Conservation (phyloP, 257 asterid species). For the Verbena officinalis region DNA sequence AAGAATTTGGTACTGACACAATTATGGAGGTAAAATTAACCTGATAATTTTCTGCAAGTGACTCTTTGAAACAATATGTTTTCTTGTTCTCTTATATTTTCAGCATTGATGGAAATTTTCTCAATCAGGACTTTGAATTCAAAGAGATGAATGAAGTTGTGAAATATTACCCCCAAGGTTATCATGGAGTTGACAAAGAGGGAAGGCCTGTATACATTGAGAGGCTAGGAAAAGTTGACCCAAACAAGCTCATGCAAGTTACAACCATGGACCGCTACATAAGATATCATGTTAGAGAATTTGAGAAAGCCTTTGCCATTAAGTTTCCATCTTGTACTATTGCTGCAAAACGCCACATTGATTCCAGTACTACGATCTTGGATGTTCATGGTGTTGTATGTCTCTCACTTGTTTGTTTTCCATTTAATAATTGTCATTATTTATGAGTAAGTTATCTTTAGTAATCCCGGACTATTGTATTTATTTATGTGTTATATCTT, state of each 20-base stretch:
- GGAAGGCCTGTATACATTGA: conserved; percentile 89
- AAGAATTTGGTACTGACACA: conserved; percentile 71
- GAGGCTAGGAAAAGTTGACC: conserved; percentile 83
- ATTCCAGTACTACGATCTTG: conserved; percentile 82
- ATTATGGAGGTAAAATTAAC: conserved; percentile 62
- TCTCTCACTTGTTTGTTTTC: conserved; percentile 23
- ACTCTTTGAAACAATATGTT: not conserved
- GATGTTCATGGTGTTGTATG: conserved; percentile 93
- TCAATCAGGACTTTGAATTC: conserved; percentile 72
- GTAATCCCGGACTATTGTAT: not conserved
- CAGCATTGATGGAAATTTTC: conserved; percentile 8
- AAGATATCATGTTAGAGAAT: conserved; percentile 76
- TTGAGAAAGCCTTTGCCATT: conserved; percentile 72
- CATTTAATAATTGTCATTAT: not conserved
- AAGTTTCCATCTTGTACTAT: conserved; percentile 89
- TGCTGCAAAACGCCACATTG: conserved; percentile 83
- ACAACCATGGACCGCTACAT: conserved; percentile 77
- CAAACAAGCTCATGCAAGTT: conserved; percentile 81
- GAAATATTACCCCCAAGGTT: conserved; percentile 78
- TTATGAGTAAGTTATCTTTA: not conserved
- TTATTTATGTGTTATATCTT: conserved; percentile 18
- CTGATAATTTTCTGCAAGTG: conserved; percentile 1
- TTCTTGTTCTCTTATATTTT: conserved; percentile 22
- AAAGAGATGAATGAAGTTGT: conserved; percentile 73
- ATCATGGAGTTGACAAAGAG: conserved; percentile 85